phyloP scores from a whole-genome alignment of 2,329 filamentous ascomycete species.

The Phyllosticta citribraziliensis region DNA sequence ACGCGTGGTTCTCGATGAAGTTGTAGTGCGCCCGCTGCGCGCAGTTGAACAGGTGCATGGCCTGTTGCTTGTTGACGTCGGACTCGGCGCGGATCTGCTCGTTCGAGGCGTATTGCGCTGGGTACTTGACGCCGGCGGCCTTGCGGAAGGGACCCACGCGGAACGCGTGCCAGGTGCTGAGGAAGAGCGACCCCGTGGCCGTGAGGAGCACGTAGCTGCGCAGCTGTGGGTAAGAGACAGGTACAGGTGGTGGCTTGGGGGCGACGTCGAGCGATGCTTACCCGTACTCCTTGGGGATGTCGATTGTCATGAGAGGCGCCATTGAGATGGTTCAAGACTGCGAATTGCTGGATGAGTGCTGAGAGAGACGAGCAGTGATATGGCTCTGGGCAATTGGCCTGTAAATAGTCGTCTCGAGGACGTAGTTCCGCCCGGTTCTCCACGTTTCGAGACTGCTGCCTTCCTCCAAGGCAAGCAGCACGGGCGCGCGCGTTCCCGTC shows the following conservation, averaged over 20 bases:
- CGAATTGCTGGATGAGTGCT: neutral
- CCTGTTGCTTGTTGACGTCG: constrained; percentile 31
- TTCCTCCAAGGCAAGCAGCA: neutral
- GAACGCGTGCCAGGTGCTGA: constrained; percentile 42
- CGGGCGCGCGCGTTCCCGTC: neutral
- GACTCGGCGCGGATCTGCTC: constrained; percentile 39
- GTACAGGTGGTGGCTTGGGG: neutral
- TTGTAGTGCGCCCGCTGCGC: constrained; percentile 42
- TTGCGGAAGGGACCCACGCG: constrained; percentile 40
- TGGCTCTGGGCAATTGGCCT: neutral
- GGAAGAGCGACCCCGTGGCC: constrained; percentile 44
- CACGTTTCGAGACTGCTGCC: neutral
- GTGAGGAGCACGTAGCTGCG: constrained; percentile 46
- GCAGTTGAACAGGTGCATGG: constrained; percentile 36
- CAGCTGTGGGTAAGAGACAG: neutral
- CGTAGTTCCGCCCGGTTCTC: neutral
- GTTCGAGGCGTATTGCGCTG: constrained; percentile 47
- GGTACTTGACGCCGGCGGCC: constrained; percentile 45
- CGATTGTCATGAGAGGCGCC: constrained; percentile 12
- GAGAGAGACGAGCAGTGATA: neutral
- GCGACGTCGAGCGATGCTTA: constrained; percentile 14
- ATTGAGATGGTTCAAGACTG: neutral
- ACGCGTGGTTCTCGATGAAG: constrained; percentile 48
- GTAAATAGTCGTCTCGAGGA: neutral
- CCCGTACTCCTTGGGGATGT: constrained; percentile 22